Base-by-base conservation (phyloP, 139 green algal genomes). In the Eudorina sp. region DNA sequence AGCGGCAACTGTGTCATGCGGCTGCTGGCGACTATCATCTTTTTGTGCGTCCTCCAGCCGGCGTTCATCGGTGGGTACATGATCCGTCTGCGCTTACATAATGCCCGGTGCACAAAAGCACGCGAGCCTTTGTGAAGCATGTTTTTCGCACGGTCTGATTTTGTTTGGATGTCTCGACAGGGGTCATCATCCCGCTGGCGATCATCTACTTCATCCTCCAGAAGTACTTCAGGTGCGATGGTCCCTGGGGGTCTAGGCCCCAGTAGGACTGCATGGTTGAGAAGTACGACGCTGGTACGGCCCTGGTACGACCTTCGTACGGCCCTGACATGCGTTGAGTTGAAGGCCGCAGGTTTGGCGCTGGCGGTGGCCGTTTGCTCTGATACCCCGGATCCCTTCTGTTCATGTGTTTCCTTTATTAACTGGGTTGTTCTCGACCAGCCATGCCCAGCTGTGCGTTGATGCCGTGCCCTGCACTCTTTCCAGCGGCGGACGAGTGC, bases 31-130 rank as follows among this genome's bases (percentile, higher is more conserved):
- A 85, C 78, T 4, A 40, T 85, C 34, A 87, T 91, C 66, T 93
- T 97, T 72, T 85, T 97, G 72, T 94, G 92, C 18, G 43, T 95
- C 6, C 95, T 97, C 69, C 55, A 94, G 13, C 91, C 94, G 18
- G 84, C 96, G 34, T 73, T 90, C 36, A 29, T 87, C 29, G 89
- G 75, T 83, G 75, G 34, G 75, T 46, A 40, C 53, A 27, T 96
- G 8, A 66, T 66, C 27, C 29, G 7, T 66, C 29, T 66, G 29
- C 27, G 55, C 4, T 66, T 66, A 66, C 8, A 66, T 66, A 25
- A 11, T 66, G 55, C 23, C 55, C 27, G 27, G 23, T 66, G 7
- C 55, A 66, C 55, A 66, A 5, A 11, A 34, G 29, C 55, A 66
- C 29, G 7, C 8, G 29, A 4, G 55, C 5, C 5, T 66, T 34